Base-by-base conservation (phyloP, 345 rosid species). In the Salix suchowensis region DNA sequence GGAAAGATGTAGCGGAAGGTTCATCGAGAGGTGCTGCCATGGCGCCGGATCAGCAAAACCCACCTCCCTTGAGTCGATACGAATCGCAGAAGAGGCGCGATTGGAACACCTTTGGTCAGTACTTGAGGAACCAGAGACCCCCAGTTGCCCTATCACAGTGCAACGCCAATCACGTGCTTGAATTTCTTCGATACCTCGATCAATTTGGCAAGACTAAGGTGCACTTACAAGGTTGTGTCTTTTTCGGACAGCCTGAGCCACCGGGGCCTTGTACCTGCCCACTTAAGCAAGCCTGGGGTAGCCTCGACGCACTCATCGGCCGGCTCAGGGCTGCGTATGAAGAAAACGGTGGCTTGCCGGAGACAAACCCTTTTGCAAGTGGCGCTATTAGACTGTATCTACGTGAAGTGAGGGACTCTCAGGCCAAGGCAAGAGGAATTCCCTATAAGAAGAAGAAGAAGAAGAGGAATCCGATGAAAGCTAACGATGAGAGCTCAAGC, bases 61-160 rank as follows among this genome's bases (percentile, higher is more conserved):
- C 86, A 34, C 84, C 91, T 13, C 88, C 88, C 0, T 79, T 90
- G 48, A 93, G 98, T 82, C 81, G 98, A 11, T 93, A 93, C 71
- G 97, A 91, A 79, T 90, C 97, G 4, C 98, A 93, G 65, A 93
- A 93, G 76, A 74, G 96, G 52, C 69, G 97, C 78, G 97, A 93
- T n/a, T 93, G 97, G 97, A 91, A 90, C 78, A 93, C 97, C 78
- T 93, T 93, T 67, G 91, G 96, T 11, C 97, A 93, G 85, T 91
- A 89, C 85, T 74, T 93, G 23, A 89, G 97, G 73, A 93, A 93
- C 83, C 98, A 89, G 62, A 86, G 92, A 21, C 98, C 98, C 1
- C 97, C 98, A 3, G 92, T 93, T 6, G 84, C 88, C 15, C 76
- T 90, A 65, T 82, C 97, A 4, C 90, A 88, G 82, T 91, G 94